Percentiles rank a stretch among this genome's conserved stretches.
These are phyloP conservation scores for Arxiozyma slooffiae DNA, from an alignment of 1,139 yeast species.

Conservation along the genomic window DNA sequence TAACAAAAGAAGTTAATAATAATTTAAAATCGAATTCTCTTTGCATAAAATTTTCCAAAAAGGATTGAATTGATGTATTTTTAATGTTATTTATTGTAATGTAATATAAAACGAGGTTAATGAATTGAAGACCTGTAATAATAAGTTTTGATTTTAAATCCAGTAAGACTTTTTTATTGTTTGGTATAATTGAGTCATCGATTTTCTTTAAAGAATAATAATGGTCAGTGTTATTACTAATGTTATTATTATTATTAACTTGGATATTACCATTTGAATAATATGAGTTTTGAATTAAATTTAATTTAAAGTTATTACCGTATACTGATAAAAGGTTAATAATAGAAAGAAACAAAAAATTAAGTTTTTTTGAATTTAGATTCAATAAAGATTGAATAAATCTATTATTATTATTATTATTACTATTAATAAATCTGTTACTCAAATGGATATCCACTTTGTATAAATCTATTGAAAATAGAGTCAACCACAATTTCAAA, in stretches of 20 bases:
- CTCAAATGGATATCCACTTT: background rate
- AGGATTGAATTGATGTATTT: slow-evolving; percentile 5
- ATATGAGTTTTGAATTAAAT: background rate
- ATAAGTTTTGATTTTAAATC: slow-evolving; percentile 43
- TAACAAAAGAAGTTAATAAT: slow-evolving; percentile 39
- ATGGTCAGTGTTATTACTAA: too few relatives aligned
- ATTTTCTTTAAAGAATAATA: background rate
- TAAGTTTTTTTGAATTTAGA: background rate
- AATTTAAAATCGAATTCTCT: slow-evolving; percentile 46
- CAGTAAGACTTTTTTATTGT: slow-evolving; percentile 30
- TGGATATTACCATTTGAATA: background rate
- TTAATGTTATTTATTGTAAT: slow-evolving; percentile 20
- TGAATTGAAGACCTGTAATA: slow-evolving; percentile 50
- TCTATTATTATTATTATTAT: background rate
- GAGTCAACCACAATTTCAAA: slow-evolving; percentile 48
- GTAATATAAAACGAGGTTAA: slow-evolving; percentile 42
- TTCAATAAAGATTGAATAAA: background rate
- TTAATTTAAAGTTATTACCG: slow-evolving; percentile 9
- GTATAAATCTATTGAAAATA: slow-evolving; percentile 60
- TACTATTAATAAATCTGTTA: background rate
- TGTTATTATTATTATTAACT: too few relatives aligned
- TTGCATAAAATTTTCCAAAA: slow-evolving; percentile 42
- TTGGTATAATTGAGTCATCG: slow-evolving; percentile 1
- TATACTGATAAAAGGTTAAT: slow-evolving; percentile 48
- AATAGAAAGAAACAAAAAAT: slow-evolving; percentile 52